A percentile compares a stretch with the other conserved stretches of the same genome.
Conservation (phyloP, 2,329 filamentous ascomycete genomes). For the Colletotrichum sojae region DNA sequence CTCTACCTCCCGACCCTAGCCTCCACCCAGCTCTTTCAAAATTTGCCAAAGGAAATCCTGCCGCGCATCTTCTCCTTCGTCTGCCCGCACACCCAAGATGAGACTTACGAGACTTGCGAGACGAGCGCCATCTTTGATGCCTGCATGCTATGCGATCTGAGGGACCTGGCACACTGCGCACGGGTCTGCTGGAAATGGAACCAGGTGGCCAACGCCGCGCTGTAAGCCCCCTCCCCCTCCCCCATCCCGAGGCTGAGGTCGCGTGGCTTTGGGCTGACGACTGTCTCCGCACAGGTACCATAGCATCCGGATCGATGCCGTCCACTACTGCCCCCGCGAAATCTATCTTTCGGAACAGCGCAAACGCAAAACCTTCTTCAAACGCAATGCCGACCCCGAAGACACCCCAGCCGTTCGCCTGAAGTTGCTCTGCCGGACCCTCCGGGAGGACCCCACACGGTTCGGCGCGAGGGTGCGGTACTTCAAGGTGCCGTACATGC, state of each 20-base stretch:
- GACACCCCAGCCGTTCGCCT: conserved; percentile 84
- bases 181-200: conserved; percentile 82
- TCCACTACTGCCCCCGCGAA: conserved; percentile 94
- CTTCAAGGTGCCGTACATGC: conserved; percentile 95
- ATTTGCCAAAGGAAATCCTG: conserved; percentile 78
- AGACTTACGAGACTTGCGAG: conserved; percentile 86
- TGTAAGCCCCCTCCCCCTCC: conserved; percentile 67
- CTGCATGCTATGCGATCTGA: conserved; percentile 94
- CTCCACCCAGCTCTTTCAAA: conserved; percentile 61
- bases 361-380: conserved; percentile 79
- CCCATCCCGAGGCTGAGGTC: conserved; percentile 23
- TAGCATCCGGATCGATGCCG: conserved; percentile 91
- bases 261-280: conserved; percentile 22
- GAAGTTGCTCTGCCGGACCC: conserved; percentile 83
- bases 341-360: conserved; percentile 84
- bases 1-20: conserved; percentile 54
- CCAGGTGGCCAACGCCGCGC: conserved; percentile 60
- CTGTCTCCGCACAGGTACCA: conserved; percentile 73
- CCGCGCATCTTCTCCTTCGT: conserved; percentile 84
- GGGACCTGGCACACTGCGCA: conserved; percentile 86
- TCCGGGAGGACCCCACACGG: conserved; percentile 80
- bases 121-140: conserved; percentile 82
- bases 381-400: conserved; percentile 83
- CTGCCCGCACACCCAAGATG: conserved; percentile 85
- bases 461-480: conserved; percentile 81